Evolutionary conservation across 176 grass and related monocot genomes (phyloP).

Genomic region (Phragmites australis): DNA sequence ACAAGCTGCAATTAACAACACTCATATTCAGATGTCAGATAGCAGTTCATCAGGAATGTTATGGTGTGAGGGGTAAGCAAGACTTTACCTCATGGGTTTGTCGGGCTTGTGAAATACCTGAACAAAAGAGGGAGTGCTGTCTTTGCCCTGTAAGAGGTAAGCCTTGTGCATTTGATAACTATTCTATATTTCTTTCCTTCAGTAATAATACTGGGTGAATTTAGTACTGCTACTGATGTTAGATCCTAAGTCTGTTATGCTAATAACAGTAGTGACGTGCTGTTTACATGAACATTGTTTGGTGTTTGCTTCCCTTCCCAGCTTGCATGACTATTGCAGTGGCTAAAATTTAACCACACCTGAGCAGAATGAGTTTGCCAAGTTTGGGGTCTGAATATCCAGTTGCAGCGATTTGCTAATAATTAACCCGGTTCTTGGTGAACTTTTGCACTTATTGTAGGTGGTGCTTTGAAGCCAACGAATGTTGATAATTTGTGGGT

Average conservation of each 20-base stretch:
- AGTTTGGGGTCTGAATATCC: conserved; percentile 20
- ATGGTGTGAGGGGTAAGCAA: conserved; percentile 79
- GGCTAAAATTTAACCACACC: background rate
- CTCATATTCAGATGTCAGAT: conserved; percentile 89
- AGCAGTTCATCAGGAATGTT: conserved; percentile 98
- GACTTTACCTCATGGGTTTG: conserved; percentile 99
- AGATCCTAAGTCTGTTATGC: conserved; percentile 3
- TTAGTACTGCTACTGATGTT: background rate
- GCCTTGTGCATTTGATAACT: conserved; percentile 31
- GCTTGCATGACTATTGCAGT: background rate
- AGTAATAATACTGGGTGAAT: background rate
- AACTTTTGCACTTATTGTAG: conserved; percentile 47
- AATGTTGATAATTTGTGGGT: conserved; percentile 89
- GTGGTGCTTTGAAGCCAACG: conserved; percentile 94
- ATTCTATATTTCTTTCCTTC: background rate
- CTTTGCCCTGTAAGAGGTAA: conserved; percentile 98
- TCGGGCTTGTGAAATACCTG: conserved; percentile 82
- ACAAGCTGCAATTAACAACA: conserved; percentile 23
- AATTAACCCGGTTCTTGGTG: conserved; percentile 33
- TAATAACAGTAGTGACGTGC: background rate
- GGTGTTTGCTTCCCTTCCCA: background rate
- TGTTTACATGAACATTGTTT: background rate
- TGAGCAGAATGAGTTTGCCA: conserved; percentile 23
- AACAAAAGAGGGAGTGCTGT: conserved; percentile 83
- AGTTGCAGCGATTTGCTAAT: conserved; percentile 15